These are phyloP conservation scores for Westerdykella aurantiaca DNA, from an alignment of 2,329 filamentous ascomycete genomes.

Conservation along the genomic window DNA sequence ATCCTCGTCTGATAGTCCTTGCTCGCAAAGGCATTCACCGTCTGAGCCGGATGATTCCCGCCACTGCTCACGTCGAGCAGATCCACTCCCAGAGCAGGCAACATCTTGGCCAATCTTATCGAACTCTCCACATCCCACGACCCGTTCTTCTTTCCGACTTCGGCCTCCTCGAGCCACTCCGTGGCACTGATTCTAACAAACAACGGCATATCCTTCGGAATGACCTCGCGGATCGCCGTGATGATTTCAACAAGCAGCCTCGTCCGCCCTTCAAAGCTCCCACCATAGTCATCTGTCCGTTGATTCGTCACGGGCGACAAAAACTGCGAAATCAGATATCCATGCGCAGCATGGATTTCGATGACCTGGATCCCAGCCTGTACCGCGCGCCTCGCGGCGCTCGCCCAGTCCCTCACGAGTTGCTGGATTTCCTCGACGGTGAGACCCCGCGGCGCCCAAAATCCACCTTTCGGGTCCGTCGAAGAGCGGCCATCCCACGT, in stretches of 20 bases:
- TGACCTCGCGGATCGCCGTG: conserved; percentile 28
- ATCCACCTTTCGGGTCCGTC: conserved; percentile 22
- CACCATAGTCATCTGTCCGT: conserved; percentile 47
- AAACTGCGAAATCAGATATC: conserved; percentile 50
- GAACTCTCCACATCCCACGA: conserved; percentile 40
- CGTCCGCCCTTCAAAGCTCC: conserved; percentile 43
- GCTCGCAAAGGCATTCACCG: conserved; percentile 30
- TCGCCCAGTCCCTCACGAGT: conserved; percentile 37
- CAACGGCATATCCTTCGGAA: conserved; percentile 32
- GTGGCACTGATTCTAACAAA: conserved; percentile 34
- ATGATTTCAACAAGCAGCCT: conserved; percentile 40
- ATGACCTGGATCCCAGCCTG: conserved; percentile 52
- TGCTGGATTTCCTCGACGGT: conserved; percentile 37
- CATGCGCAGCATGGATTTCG: conserved; percentile 47
- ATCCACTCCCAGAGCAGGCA: conserved; percentile 41
- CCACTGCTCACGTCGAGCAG: conserved; percentile 44
- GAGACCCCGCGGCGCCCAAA: conserved; percentile 35
- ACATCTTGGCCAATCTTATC: conserved; percentile 36
- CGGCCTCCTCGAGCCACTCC: conserved; percentile 35
- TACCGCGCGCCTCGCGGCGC: conserved; percentile 48
- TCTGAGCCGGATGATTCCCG: conserved; percentile 42
- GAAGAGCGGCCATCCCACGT: conserved; percentile 35
- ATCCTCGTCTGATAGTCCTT: conserved; percentile 48
- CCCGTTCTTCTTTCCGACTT: conserved; percentile 23
- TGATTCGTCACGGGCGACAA: conserved; percentile 45